Conservation (phyloP, 768 basidiomycete species). For the Collybiopsis confluens region DNA sequence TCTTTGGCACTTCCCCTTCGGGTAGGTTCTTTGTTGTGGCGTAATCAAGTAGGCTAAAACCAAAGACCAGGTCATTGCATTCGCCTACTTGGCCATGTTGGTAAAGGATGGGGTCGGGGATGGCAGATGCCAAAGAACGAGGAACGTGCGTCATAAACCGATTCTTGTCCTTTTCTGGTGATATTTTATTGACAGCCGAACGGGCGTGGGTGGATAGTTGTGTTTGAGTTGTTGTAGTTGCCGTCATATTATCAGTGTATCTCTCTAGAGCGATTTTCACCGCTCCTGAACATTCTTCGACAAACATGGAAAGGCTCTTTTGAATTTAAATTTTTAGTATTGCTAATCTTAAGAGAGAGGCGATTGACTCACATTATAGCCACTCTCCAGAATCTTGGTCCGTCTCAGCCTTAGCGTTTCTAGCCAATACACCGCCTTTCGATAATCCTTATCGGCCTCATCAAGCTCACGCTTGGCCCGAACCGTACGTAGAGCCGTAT, state of each 20-base stretch:
- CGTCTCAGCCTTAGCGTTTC: conserved; percentile 82
- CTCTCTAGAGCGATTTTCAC: conserved; percentile 62
- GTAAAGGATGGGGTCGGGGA: conserved; percentile 71
- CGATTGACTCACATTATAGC: conserved; percentile 59
- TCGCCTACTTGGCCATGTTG: conserved; percentile 77
- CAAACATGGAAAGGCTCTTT: conserved; percentile 79
- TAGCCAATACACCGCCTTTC: conserved; percentile 87
- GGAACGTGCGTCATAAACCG: conserved; percentile 53
- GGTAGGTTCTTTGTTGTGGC: conserved; percentile 72
- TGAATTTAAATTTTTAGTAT: neutral
- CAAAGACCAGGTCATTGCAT: conserved; percentile 87
- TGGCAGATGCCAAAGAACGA: conserved; percentile 57
- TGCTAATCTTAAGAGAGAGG: neutral
- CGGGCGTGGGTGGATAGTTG: conserved; percentile 68
- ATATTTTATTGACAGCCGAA: conserved; percentile 59
- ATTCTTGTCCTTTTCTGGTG: conserved; percentile 64
- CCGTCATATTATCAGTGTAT: conserved; percentile 83
- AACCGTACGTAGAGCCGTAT: conserved; percentile 66
- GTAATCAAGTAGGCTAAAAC: conserved; percentile 84
- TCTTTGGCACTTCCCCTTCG: conserved; percentile 76
- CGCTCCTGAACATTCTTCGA: conserved; percentile 62
- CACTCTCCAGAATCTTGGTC: conserved; percentile 78
- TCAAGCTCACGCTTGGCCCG: conserved; percentile 87
- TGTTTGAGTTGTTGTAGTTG: conserved; percentile 71
- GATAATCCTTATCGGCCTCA: conserved; percentile 93